Base-by-base conservation (phyloP, 164 flowering plant species). In the Buxus sempervirens region DNA sequence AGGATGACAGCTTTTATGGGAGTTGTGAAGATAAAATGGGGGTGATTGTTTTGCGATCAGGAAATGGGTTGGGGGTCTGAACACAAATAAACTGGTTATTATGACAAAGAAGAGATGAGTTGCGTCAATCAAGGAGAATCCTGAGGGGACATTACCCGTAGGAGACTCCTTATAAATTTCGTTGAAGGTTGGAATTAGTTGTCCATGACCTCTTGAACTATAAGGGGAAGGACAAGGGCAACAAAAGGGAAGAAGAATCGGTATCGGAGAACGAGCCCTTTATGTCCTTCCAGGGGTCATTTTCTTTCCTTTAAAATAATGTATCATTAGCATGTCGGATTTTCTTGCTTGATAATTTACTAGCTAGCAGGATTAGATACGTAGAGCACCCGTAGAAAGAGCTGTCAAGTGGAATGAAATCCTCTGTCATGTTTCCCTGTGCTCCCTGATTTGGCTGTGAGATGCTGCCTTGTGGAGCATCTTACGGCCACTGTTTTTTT, bases 91-190 rank as follows among this genome's bases (percentile, higher is more conserved):
- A 4, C 51, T 10, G 12, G 45, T 41, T 5, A 41, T 5, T 41
- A 45, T 10, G 16, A 1, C 10, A 45, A 45, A 45, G 51, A 45
- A 45, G 51, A 45, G 51, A 45, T 10, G 51, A 45, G 13, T 15
- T 45, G 18, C 16, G 5, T 45, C 51, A 1, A 6, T 15, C 51
- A 45, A 45, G n/a, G 23, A 20, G 23, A 55, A 55, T 7, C n/a
- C 18, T 55, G 58, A 55, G 21, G 21, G 23, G 58, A 24, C n/a
- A 9, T 65, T 49, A 41, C 59, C 36, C 70, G 58, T 28, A 58
- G 67, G 68, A 56, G 66, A 41, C 60, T 75, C 75, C 79, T 75
- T 80, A 78, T 81, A 80, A 64, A 69, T 80, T 69, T 69, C 55
- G 60, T 64, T 21, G 63, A 73, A 77, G 70, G 67, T 57, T 26